Evolutionary conservation across 108 stramenopile species (phyloP), one percentile per base, ranked within the genome.

Genomic region (Chaetoceros tenuissimus): DNA sequence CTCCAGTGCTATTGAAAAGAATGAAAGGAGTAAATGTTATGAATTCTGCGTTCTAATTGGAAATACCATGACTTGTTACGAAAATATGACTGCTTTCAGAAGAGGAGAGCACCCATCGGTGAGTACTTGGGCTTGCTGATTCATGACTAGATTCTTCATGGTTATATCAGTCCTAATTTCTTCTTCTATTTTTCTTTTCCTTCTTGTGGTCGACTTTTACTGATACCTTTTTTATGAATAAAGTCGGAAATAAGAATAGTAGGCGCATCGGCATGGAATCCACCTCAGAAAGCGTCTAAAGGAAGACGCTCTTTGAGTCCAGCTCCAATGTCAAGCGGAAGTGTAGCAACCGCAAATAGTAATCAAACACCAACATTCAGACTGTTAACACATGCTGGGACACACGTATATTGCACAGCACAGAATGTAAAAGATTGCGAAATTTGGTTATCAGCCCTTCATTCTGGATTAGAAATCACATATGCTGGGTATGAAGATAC

Each of bases 41-140:
- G 81, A 83, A 48, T 91, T 81, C 55, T 85, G 81, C 45, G 63
- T 87, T 13, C 48, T 92, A 53, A 77, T 79, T n/a, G 84, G 85
- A 16, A 69, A 71, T 48, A 73, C 66, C 8, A 47, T 92, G 59
- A 79, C 63, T 57, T 79, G 80, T 55, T 85, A 87, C 62, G 83
- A 81, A 48, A 74, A 75, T 48, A 55, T 71, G 31, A 54, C 62
- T 56, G 70, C 80, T 1, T 79, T 74, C 63, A 40, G 67, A 46
- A 64, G 73, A 55, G 84, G 86, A 8, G 84, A 92, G 61, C 71
- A 76, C 50, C 85, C 86, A 24, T 71, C 70, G 62, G 74, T 75
- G 50, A 71, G 69, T 62, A 26, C n/a, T 28, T 17, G 31, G 23
- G 24, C n/a, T 26, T 28, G 25, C 24, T 59, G 45, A 5, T 10